These are phyloP conservation scores for Tuber calosporum DNA, from an alignment of 495 filamentous ascomycete species.

Conservation along the genomic window DNA sequence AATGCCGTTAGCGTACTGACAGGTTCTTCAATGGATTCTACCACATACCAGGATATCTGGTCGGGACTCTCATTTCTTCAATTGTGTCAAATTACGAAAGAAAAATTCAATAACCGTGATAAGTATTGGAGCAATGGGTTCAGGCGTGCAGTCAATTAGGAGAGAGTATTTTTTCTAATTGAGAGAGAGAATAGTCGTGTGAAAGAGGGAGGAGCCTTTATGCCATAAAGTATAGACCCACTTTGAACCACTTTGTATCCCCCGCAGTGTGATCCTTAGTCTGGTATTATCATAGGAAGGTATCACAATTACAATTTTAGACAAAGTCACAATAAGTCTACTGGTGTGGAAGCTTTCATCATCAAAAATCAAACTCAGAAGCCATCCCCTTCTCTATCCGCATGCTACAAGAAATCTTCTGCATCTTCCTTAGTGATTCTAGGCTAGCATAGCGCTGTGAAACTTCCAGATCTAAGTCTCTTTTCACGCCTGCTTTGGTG, in stretches of 20 bases:
- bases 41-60: no score
- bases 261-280: not conserved
- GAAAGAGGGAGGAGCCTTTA: no score
- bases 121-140: no score
- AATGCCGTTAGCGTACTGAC: no score
- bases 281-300: not conserved
- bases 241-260: not conserved
- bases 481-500: conserved; percentile 17
- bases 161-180: no score
- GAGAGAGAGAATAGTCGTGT: no score
- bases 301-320: conserved; percentile 7
- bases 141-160: no score
- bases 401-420: conserved; percentile 34
- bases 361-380: conserved; percentile 39
- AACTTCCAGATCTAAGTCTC: conserved; percentile 17
- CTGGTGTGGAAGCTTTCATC: not conserved
- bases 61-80: no score
- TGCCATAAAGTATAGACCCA: not conserved
- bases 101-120: no score
- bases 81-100: no score
- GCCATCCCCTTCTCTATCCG: conserved; percentile 31
- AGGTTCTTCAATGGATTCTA: no score
- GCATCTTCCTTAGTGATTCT: conserved; percentile 36
- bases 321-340: conserved; percentile 7
- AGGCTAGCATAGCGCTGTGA: conserved; percentile 15